phyloP scores from a whole-genome alignment of 2,329 filamentous ascomycete genomes.

The Colletotrichum sansevieriae region DNA sequence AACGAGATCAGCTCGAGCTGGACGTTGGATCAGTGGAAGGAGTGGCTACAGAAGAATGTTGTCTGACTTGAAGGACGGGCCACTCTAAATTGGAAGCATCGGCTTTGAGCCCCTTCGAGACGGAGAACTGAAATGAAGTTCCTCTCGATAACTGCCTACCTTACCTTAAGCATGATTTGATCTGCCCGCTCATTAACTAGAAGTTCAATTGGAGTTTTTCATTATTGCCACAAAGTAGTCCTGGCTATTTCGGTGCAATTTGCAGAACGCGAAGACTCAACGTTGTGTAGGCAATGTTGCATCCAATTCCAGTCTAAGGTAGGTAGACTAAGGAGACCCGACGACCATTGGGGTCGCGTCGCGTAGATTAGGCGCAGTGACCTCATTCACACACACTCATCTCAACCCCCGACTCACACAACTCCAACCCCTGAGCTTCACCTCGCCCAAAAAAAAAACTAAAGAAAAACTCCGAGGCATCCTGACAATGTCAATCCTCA shows the following conservation, averaged over 20 bases:
- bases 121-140: background rate
- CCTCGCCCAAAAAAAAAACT: background rate
- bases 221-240: too few relatives aligned
- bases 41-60: slow-evolving; percentile 77
- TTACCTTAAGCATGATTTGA: too few relatives aligned
- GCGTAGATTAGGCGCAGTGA: slow-evolving; percentile 29
- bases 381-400: slow-evolving; percentile 32
- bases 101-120: slow-evolving; percentile 12
- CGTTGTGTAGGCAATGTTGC: background rate
- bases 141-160: too few relatives aligned
- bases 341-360: slow-evolving; percentile 14
- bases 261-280: too few relatives aligned
- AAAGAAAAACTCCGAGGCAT: background rate
- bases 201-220: too few relatives aligned
- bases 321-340: background rate
- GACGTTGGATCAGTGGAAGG: slow-evolving; percentile 84
- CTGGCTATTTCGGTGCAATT: too few relatives aligned
- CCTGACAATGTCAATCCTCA: slow-evolving; percentile 30
- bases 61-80: slow-evolving; percentile 48
- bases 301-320: background rate
- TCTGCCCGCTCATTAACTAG: too few relatives aligned
- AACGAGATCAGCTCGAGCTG: slow-evolving; percentile 84
- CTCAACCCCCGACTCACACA: slow-evolving; percentile 31
- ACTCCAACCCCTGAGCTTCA: background rate
- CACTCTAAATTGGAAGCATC: background rate